A percentile compares a stretch with the other conserved stretches of the same genome.
phyloP scores from a whole-genome alignment of 2,329 filamentous ascomycete species.

The Verticillium tricorpus region DNA sequence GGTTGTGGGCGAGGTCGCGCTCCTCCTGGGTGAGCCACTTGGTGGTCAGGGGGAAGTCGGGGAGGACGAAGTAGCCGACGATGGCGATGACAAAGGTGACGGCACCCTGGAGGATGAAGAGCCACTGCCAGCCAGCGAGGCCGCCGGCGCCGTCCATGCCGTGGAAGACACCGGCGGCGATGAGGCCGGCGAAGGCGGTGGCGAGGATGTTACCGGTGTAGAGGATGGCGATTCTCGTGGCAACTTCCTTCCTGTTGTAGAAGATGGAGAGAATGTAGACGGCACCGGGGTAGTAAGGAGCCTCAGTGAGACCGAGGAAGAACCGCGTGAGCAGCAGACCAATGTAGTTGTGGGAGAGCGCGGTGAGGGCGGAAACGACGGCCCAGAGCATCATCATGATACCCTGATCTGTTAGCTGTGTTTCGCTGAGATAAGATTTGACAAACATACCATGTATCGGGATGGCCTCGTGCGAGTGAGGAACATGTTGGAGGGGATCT shows the following conservation, averaged over 20 bases:
- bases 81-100: slow-evolving; percentile 23
- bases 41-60: slow-evolving; percentile 16
- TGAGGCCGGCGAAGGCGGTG: slow-evolving; percentile 63
- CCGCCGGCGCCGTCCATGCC: slow-evolving; percentile 41
- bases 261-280: slow-evolving; percentile 54
- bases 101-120: slow-evolving; percentile 36
- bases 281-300: slow-evolving; percentile 16
- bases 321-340: slow-evolving; percentile 28
- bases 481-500: slow-evolving; percentile 14
- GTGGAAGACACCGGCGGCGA: slow-evolving; percentile 57
- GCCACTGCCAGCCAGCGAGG: slow-evolving; percentile 35
- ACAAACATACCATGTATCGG: slow-evolving; percentile 11
- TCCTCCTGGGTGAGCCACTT: slow-evolving; percentile 17
- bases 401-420: slow-evolving; percentile 2
- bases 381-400: slow-evolving; percentile 15
- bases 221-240: slow-evolving; percentile 54
- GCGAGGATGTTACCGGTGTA: slow-evolving; percentile 60
- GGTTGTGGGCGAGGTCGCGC: slow-evolving; percentile 14
- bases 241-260: slow-evolving; percentile 64
- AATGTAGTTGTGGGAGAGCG: slow-evolving; percentile 26
- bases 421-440: too few relatives aligned
- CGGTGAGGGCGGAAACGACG: slow-evolving; percentile 19
- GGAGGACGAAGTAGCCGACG: slow-evolving; percentile 14
- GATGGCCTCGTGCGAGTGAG: slow-evolving; percentile 12
- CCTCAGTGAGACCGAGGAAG: slow-evolving; percentile 30